These are phyloP conservation scores for Barnettozyma wickerhamii DNA, from an alignment of 805 yeast genomes.

Conservation along the genomic window DNA sequence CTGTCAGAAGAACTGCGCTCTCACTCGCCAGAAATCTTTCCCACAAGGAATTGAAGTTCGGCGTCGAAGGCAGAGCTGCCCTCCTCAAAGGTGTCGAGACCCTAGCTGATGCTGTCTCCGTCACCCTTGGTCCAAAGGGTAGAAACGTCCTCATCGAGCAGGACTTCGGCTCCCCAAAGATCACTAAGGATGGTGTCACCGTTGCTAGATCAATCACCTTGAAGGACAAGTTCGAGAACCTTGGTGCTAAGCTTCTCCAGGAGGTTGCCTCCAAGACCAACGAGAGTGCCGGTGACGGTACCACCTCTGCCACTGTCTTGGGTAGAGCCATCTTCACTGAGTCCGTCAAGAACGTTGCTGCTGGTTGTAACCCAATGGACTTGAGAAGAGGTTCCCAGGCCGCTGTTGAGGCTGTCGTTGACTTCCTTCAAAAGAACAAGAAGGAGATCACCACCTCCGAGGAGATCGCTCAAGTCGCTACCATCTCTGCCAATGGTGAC, in stretches of 20 bases:
- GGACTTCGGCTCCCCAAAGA: slow-evolving; percentile 95
- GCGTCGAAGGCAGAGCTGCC: slow-evolving; percentile 55
- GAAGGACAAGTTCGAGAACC: slow-evolving; percentile 91
- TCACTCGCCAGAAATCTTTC: slow-evolving; percentile 30
- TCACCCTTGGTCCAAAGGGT: slow-evolving; percentile 97
- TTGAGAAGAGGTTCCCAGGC: slow-evolving; percentile 98
- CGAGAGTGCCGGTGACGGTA: slow-evolving; percentile 98
- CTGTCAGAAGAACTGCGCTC: slow-evolving; percentile 20
- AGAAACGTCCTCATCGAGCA: slow-evolving; percentile 97
- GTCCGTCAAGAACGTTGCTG: slow-evolving; percentile 96
- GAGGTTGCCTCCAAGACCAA: slow-evolving; percentile 98
- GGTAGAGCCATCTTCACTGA: slow-evolving; percentile 97
- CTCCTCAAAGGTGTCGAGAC: slow-evolving; percentile 90
- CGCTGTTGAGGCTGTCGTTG: slow-evolving; percentile 94
- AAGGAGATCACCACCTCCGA: slow-evolving; percentile 94
- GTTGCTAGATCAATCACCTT: slow-evolving; percentile 86
- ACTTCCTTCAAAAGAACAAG: slow-evolving; percentile 81
- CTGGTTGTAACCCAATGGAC: slow-evolving; percentile 99
- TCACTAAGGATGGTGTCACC: slow-evolving; percentile 99
- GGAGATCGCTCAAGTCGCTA: slow-evolving; percentile 98
- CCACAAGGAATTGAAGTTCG: slow-evolving; percentile 95
- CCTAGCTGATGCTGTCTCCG: slow-evolving; percentile 87
- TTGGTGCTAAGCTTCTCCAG: slow-evolving; percentile 94
- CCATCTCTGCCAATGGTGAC: slow-evolving; percentile 98
- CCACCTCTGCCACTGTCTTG: slow-evolving; percentile 95